phyloP scores from a whole-genome alignment of 768 basidiomycete species.

The Suillus tomentosus region DNA sequence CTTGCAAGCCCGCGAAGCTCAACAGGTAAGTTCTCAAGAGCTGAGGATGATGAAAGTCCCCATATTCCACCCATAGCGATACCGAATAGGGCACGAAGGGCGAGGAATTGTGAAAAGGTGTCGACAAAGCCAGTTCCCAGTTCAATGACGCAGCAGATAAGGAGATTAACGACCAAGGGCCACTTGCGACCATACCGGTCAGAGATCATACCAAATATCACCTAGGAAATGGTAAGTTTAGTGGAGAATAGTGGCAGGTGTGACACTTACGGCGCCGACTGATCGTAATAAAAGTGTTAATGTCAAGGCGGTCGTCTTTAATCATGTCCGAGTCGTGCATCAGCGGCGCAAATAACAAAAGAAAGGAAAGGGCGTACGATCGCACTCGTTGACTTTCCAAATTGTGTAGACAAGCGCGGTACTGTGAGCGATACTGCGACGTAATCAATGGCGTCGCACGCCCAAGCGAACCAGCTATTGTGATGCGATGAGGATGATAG shows the following conservation, averaged over 20 bases:
- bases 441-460: constrained; percentile 84
- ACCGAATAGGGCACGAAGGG: constrained; percentile 79
- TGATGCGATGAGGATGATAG: background rate
- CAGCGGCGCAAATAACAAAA: constrained; percentile 2
- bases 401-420: constrained; percentile 47
- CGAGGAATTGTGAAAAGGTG: constrained; percentile 79
- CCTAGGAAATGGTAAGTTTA: constrained; percentile 20
- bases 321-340: background rate
- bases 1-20: constrained; percentile 83
- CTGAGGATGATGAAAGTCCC: constrained; percentile 80
- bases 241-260: background rate
- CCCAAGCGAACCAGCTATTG: constrained; percentile 80
- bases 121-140: constrained; percentile 81
- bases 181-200: constrained; percentile 94
- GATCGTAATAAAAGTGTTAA: constrained; percentile 90
- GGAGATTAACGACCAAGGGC: constrained; percentile 79
- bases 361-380: constrained; percentile 40
- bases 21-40: constrained; percentile 87
- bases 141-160: constrained; percentile 71
- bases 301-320: constrained; percentile 79
- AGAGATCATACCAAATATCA: constrained; percentile 80
- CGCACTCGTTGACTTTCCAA: constrained; percentile 40
- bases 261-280: constrained; percentile 57
- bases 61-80: constrained; percentile 90
- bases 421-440: constrained; percentile 76